Conservation (phyloP, 768 basidiomycete genomes). For the Hericium erinaceus region DNA sequence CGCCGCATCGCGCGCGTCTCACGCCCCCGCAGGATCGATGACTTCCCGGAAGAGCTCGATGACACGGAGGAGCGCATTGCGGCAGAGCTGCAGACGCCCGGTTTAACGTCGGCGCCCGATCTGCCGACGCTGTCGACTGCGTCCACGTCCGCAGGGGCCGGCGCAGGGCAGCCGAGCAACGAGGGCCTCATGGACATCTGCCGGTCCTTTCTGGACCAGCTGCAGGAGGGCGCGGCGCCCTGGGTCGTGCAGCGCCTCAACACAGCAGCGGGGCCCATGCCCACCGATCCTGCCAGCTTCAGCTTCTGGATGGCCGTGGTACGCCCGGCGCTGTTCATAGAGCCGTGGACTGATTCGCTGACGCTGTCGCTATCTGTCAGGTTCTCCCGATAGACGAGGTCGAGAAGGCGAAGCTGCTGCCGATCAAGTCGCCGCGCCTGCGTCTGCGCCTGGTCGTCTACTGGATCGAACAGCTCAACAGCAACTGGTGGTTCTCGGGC, state of each 20-base stretch:
- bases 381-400: conserved; percentile 86
- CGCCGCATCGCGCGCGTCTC: not conserved
- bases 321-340: conserved; percentile 14
- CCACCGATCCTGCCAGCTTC: conserved; percentile 59
- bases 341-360: not conserved
- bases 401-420: conserved; percentile 80
- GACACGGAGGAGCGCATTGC: not conserved
- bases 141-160: not conserved
- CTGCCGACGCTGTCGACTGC: not conserved
- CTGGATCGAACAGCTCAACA: conserved; percentile 81
- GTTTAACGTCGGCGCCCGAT: not conserved
- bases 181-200: conserved; percentile 42
- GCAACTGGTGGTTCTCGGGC: conserved; percentile 45
- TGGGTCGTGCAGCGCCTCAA: conserved; percentile 90
- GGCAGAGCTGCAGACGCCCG: conserved; percentile 1
- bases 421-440: conserved; percentile 68
- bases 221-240: conserved; percentile 67
- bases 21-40: conserved; percentile 16
- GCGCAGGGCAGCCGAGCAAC: conserved; percentile 5
- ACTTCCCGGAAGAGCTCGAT: conserved; percentile 10
- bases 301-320: conserved; percentile 85
- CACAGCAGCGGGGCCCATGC: conserved; percentile 70
- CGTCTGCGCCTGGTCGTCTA: conserved; percentile 80
- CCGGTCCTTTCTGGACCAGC: conserved; percentile 49
- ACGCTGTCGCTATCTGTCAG: conserved; percentile 14